Evolutionary conservation across 129 eudicot genomes (phyloP).

Genomic region (Scalesia atractyloides): DNA sequence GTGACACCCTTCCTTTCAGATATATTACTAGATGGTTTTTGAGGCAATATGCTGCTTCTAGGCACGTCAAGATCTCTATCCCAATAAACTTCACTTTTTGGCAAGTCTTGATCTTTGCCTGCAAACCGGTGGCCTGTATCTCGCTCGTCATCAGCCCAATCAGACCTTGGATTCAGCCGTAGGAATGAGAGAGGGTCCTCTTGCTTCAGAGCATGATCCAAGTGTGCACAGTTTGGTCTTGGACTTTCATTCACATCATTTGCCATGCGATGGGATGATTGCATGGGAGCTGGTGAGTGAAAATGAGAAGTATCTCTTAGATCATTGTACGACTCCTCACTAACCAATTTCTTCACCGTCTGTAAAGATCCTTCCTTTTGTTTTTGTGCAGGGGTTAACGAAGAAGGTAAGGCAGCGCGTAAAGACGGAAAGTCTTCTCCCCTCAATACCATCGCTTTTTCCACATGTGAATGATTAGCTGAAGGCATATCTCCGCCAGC

Average conservation of each 20-base stretch:
- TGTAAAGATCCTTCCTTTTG: constrained; percentile 60
- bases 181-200: constrained; percentile 73
- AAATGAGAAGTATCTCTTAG: constrained; percentile 40
- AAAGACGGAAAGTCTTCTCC: constrained; percentile 98
- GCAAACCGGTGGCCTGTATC: constrained; percentile 71
- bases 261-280: constrained; percentile 34
- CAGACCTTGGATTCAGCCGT: constrained; percentile 84
- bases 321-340: constrained; percentile 53
- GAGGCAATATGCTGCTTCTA: constrained; percentile 57
- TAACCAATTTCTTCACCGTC: constrained; percentile 51
- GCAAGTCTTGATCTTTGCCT: constrained; percentile 56
- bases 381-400: constrained; percentile 55
- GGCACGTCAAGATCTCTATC: constrained; percentile 85
- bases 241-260: constrained; percentile 41
- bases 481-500: constrained; percentile 29
- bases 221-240: constrained; percentile 33
- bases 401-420: constrained; percentile 64
- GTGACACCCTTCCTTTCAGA: constrained; percentile 53
- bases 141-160: constrained; percentile 99
- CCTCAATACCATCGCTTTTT: constrained; percentile 72
- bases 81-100: constrained; percentile 69
- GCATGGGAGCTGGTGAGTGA: constrained; percentile 49
- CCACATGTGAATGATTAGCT: constrained; percentile 35
- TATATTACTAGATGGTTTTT: constrained; percentile 52
- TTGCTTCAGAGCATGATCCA: constrained; percentile 54